Base-by-base conservation (phyloP, 75 land plant genomes). In the Gnetum montanum region DNA sequence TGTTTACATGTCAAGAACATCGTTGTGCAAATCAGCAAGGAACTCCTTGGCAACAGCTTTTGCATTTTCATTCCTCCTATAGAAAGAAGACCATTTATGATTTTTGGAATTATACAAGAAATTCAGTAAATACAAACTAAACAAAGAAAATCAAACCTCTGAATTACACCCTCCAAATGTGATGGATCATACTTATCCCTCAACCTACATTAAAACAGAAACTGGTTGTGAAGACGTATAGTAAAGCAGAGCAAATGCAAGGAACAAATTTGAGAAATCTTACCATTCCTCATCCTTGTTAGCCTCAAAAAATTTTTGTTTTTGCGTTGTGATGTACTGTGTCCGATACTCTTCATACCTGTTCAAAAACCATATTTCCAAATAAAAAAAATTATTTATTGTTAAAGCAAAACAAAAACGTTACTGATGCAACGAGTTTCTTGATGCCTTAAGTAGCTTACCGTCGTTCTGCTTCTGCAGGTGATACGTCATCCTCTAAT, bases 271-370 rank as follows among this genome's bases (percentile, higher is more conserved):
- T 30, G 53, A 34, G 31, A 53, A 15, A 25, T 36, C 62, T 12
- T 86, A 95, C 99, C 97, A 95, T 40, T 95, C 93, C 35, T 90
- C 99, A 34, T 90, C 94, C 58, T 95, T 95, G 59, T 95, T 93
- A 59, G 85, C 76, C 48, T 86, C 88, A 72, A 90, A 95, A 60
- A 65, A 95, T 6, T 81, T 54, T 26, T 79, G 70, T 48, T 95
- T 95, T 60, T 90, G 97, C 26, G 99, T 95, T 4, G 83, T 41
- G 36, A 90, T 90, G 36, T 83, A 95, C 66, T 86, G 97, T 34
- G 97, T 65, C 63, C 82, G 81, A 70, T 95, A 95, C 60, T 95
- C 99, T 46, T 83, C 74, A 59, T 95, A 95, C 60, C 99, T 95
- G 66, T 11, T 36, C 24, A 54, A 2, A 25, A 72, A 34, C 4